A percentile compares a stretch with the other conserved stretches of the same genome.
These are phyloP conservation scores for Salvia rosmarinus DNA, from an alignment of 257 asterid genomes.

Conservation along the genomic window DNA sequence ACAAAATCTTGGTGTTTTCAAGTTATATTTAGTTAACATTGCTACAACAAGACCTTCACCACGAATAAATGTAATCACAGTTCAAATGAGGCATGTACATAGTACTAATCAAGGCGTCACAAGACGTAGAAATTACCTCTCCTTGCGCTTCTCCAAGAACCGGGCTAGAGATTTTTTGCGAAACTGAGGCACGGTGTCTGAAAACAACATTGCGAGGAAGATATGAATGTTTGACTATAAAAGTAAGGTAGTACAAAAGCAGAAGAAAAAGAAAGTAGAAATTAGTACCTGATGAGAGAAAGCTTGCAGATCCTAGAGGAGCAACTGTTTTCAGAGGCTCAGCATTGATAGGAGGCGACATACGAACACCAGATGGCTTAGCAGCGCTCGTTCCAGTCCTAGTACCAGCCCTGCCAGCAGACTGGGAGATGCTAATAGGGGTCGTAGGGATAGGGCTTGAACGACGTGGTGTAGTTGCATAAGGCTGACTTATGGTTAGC, in stretches of 20 bases:
- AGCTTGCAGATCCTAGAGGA: slow-evolving; percentile 42
- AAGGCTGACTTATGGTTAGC: slow-evolving; percentile 44
- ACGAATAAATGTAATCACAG: not conserved
- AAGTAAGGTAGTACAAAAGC: too few relatives aligned
- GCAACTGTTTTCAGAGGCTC: slow-evolving; percentile 47
- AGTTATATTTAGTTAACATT: too few relatives aligned
- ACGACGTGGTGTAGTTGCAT: slow-evolving; percentile 39
- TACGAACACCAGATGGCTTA: slow-evolving; percentile 40
- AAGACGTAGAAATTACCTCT: slow-evolving; percentile 55
- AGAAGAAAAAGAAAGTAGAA: not conserved
- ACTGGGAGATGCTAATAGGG: slow-evolving; percentile 37
- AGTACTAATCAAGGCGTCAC: not conserved
- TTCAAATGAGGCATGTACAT: not conserved
- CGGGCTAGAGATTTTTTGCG: slow-evolving; percentile 89
- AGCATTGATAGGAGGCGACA: slow-evolving; percentile 42
- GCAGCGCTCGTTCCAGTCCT: slow-evolving; percentile 36
- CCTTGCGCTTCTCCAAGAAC: slow-evolving; percentile 93
- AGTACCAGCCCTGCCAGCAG: slow-evolving; percentile 37
- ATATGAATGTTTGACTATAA: not conserved
- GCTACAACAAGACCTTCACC: too few relatives aligned
- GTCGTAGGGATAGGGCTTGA: slow-evolving; percentile 44
- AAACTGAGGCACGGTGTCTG: slow-evolving; percentile 84
- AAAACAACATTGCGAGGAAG: not conserved
- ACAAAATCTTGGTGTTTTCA: too few relatives aligned
- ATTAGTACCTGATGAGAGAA: slow-evolving; percentile 62